Conservation (phyloP, 2,329 filamentous ascomycete species). For the Macrophomina pseudophaseolina region DNA sequence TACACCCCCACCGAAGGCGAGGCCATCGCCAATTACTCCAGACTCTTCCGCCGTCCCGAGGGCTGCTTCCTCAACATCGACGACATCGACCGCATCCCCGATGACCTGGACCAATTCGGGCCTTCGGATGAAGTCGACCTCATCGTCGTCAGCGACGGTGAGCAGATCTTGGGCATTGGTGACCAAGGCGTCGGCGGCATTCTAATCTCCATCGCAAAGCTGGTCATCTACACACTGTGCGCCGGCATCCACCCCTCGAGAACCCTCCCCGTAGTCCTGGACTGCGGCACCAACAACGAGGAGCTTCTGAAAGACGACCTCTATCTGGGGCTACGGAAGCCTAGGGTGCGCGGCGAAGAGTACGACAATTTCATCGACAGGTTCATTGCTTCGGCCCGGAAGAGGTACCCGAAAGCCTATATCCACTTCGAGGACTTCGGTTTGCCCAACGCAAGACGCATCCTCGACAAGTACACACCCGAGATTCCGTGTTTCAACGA, state of each 20-base stretch:
- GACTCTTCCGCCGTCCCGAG: slow-evolving; percentile 76
- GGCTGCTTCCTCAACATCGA: slow-evolving; percentile 81
- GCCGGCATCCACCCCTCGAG: slow-evolving; percentile 83
- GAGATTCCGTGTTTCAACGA: slow-evolving; percentile 87
- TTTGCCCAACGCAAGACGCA: slow-evolving; percentile 72
- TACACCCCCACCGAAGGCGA: slow-evolving; percentile 92
- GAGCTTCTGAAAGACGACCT: slow-evolving; percentile 74
- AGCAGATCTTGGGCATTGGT: slow-evolving; percentile 81
- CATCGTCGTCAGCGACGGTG: slow-evolving; percentile 80
- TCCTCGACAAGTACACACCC: slow-evolving; percentile 76
- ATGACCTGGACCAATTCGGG: slow-evolving; percentile 72
- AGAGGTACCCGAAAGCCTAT: slow-evolving; percentile 77
- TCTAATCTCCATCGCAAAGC: slow-evolving; percentile 81
- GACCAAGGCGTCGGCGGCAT: slow-evolving; percentile 88
- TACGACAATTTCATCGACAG: slow-evolving; percentile 79
- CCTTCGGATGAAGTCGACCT: slow-evolving; percentile 78
- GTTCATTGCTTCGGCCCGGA: slow-evolving; percentile 71
- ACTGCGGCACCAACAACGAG: slow-evolving; percentile 85
- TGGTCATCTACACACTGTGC: slow-evolving; percentile 81
- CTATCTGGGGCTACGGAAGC: slow-evolving; percentile 75
- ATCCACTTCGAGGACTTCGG: slow-evolving; percentile 94
- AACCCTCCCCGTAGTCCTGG: slow-evolving; percentile 79
- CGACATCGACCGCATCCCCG: slow-evolving; percentile 68
- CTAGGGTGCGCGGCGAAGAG: slow-evolving; percentile 69
- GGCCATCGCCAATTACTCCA: slow-evolving; percentile 83